phyloP scores from a whole-genome alignment of 805 yeast species.

The Cyberlindnera samutprakarnensis region DNA sequence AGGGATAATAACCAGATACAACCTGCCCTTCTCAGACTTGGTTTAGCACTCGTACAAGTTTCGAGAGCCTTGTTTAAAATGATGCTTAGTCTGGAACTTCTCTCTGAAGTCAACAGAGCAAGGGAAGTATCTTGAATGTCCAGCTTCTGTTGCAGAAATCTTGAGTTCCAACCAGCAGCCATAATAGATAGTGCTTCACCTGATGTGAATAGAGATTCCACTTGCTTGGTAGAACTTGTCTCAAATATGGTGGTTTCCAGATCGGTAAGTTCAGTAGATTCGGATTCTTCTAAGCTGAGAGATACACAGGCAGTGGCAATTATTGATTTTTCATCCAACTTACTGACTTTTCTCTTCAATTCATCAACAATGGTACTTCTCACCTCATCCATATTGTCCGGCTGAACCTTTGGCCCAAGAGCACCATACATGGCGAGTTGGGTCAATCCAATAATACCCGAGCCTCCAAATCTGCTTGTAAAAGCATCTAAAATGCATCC shows the following conservation, averaged over 20 bases:
- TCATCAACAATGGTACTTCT: slow-evolving; percentile 21
- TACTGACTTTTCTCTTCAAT: slow-evolving; percentile 37
- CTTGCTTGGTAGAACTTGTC: slow-evolving; percentile 57
- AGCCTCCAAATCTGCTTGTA: too few species aligned
- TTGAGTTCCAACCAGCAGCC: slow-evolving; percentile 72
- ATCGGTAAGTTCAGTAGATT: slow-evolving; percentile 22
- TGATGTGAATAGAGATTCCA: slow-evolving; percentile 67
- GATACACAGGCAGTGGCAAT: slow-evolving; percentile 50
- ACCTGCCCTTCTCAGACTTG: slow-evolving; percentile 63
- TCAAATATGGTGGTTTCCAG: slow-evolving; percentile 39
- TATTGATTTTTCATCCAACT: slow-evolving; percentile 52
- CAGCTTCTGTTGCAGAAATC: slow-evolving; percentile 38
- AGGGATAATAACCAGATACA: slow-evolving; percentile 84
- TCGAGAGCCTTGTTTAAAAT: slow-evolving; percentile 44
- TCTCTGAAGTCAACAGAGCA: slow-evolving; percentile 1
- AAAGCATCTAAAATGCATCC: slow-evolving; percentile 2
- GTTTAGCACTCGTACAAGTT: slow-evolving; percentile 59
- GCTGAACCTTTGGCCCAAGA: slow-evolving; percentile 16
- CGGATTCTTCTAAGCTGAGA: slow-evolving; percentile 24
- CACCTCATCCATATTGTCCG: slow-evolving; percentile 14
- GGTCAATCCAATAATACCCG: slow-evolving; percentile 22
- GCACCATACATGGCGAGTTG: slow-evolving; percentile 34
- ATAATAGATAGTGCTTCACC: slow-evolving; percentile 79
- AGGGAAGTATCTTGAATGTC: slow-evolving; percentile 41
- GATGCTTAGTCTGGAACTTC: slow-evolving; percentile 9